Percentiles rank a stretch among this genome's conserved stretches.
These are phyloP conservation scores for Tetrahymena elliotti DNA, from an alignment of 73 alveolate species.

Conservation along the genomic window DNA sequence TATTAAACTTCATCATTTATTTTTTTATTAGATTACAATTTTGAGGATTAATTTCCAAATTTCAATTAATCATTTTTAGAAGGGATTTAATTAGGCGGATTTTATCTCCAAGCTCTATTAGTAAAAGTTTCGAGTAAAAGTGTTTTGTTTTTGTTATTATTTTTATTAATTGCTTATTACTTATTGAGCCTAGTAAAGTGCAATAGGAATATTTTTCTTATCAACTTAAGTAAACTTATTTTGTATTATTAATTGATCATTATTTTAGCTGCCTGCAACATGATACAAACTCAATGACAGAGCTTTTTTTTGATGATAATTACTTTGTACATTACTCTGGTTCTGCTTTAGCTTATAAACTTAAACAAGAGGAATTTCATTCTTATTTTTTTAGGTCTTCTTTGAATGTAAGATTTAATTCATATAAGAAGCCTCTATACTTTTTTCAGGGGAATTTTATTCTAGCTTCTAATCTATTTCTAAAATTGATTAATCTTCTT, in stretches of 20 bases:
- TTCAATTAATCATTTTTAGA: neutral
- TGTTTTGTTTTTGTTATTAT: neutral
- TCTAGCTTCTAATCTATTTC: neutral
- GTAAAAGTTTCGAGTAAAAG: neutral
- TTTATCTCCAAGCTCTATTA: neutral
- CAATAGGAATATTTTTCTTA: neutral
- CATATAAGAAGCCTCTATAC: neutral
- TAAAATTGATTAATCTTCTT: neutral
- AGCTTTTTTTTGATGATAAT: neutral
- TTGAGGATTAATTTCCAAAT: too few relatives aligned
- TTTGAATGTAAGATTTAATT: neutral
- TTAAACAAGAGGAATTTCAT: neutral
- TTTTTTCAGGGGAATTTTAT: neutral
- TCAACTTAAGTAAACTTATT: neutral
- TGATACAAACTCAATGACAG: neutral
- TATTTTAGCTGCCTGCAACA: neutral
- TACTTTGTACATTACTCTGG: neutral
- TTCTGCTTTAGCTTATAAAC: neutral
- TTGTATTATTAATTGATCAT: neutral
- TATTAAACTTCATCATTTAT: too few relatives aligned
- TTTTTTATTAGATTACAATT: too few relatives aligned
- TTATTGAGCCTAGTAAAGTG: neutral
- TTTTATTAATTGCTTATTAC: neutral
- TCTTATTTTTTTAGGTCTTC: neutral
- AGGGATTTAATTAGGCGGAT: neutral